These are phyloP conservation scores for Brassica carinata DNA, from an alignment of 345 rosid species.

Conservation along the genomic window DNA sequence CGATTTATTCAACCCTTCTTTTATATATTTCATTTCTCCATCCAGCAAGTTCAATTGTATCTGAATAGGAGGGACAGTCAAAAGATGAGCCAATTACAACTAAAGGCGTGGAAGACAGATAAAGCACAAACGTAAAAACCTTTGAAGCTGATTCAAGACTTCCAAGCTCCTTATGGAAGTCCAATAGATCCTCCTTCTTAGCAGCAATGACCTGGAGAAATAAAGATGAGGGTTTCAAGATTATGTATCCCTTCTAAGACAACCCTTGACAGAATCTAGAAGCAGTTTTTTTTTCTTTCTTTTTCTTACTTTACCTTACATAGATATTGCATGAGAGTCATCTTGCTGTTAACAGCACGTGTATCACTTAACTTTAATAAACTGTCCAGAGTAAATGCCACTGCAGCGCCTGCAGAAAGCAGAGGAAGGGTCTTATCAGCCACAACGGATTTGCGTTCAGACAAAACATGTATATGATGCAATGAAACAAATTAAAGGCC, in stretches of 20 bases:
- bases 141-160: conserved; percentile 86
- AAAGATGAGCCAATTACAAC: conserved; percentile 7
- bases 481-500: not conserved
- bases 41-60: conserved; percentile 93
- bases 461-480: conserved; percentile 5
- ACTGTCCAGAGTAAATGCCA: conserved; percentile 92
- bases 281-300: not conserved
- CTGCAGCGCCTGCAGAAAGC: conserved; percentile 72
- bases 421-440: conserved; percentile 20
- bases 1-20: conserved; percentile 87
- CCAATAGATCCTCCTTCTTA: conserved; percentile 65
- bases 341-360: conserved; percentile 82
- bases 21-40: conserved; percentile 97
- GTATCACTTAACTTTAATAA: conserved; percentile 80
- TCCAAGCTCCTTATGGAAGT: conserved; percentile 78
- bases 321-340: conserved; percentile 97
- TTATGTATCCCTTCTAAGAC: not conserved
- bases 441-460: conserved; percentile 11
- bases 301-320: conserved; percentile 65
- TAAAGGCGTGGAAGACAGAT: not conserved
- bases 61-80: conserved; percentile 47
- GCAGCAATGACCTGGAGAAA: conserved; percentile 69
- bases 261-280: not conserved
- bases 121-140: conserved; percentile 48
- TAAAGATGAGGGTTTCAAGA: conserved; percentile 8